Evolutionary conservation across 2,329 filamentous ascomycete species (phyloP), one percentile per base, ranked within the genome.

Genomic region (Geosmithia morbida): DNA sequence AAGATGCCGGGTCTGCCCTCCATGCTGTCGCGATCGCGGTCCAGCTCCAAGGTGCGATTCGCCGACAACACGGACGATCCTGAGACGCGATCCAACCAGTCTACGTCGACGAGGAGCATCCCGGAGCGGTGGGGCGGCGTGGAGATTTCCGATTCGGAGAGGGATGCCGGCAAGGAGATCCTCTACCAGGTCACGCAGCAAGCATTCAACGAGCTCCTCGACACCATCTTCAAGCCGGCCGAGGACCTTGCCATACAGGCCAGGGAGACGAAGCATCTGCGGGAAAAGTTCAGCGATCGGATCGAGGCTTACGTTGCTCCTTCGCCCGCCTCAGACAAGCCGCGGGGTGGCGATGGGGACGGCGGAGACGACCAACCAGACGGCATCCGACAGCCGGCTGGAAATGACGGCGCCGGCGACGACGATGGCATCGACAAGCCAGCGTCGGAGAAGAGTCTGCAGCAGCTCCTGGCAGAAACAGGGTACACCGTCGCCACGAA

Each of bases 181-280:
- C 68, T 97, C 1, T 96, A 94, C 57, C 86, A 95, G 60, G 81
- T 94, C 30, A 88, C 87, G 0, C 88, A 96, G 61, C 85, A 95
- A 62, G 85, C 87, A 0, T 87, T 95, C 66, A 96, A 97, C 57
- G 88, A 97, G 63, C 70, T 97, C 2, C 75, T 98, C 0, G 87
- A 97, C 57, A 75, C 81, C 1, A 71, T 98, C 0, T 98, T 98
- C 67, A 83, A 83, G 54, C 71, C 75, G 4, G 83, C 83, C 53
- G 90, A 97, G 61, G 81, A 89, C 52, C 61, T 86, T 17, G 81
- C 87, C 1, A 66, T 92, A 50, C 73, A 79, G 48, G 81, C 81
- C 11, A 74, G 77, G 8, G 70, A 74, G 45, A 86, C 83, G 0
- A 77, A 75, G 51, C 66, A 67, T 10, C 69, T 78, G 48, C 77